Evolutionary conservation across 257 asterid genomes (phyloP).

Genomic region (Ligustrum vulgare): DNA sequence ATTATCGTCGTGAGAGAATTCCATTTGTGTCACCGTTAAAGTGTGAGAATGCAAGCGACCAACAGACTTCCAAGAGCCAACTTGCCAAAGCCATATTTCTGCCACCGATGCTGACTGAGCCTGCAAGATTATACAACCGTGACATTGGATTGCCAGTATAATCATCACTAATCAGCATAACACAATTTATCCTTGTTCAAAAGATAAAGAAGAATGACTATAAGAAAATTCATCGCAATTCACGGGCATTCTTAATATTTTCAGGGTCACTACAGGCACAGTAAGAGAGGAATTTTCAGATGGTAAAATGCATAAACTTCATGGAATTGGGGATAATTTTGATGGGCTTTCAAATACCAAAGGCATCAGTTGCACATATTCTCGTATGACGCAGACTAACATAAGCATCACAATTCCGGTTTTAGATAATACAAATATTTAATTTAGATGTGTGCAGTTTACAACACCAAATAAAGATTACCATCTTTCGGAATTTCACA

Average conservation of each 20-base stretch:
- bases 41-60: conserved; percentile 87
- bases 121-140: conserved; percentile 33
- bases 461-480: not conserved
- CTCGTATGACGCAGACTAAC: not conserved
- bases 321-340: not conserved
- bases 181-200: no score
- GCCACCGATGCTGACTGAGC: conserved; percentile 92
- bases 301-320: not conserved
- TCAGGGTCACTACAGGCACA: no score
- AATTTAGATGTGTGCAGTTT: not conserved
- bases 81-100: conserved; percentile 96
- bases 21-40: conserved; percentile 89
- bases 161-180: no score
- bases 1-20: conserved; percentile 73
- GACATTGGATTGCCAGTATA: not conserved
- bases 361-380: not conserved
- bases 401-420: not conserved
- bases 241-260: no score
- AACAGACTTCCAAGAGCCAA: conserved; percentile 85
- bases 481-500: not conserved
- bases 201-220: no score
- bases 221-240: no score
- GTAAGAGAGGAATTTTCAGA: not conserved
- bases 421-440: not conserved
- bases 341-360: not conserved